Conservation (phyloP, 352 stramenopile species). For the Globisporangium iwayamae region DNA sequence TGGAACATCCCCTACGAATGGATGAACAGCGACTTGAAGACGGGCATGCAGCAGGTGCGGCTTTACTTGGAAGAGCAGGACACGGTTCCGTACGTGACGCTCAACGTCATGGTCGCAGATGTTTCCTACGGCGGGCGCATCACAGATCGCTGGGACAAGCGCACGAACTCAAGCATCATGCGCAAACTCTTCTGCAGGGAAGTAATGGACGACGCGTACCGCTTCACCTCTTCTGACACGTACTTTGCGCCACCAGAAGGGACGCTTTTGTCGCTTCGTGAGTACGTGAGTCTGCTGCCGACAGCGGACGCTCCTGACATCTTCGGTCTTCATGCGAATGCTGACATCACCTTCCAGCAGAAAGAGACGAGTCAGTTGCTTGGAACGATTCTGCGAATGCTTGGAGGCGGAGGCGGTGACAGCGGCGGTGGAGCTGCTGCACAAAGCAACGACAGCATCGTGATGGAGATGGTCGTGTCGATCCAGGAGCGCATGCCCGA, state of each 20-base stretch:
- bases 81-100: conserved; percentile 89
- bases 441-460: conserved; percentile 67
- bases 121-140: conserved; percentile 95
- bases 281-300: conserved; percentile 84
- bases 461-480: conserved; percentile 81
- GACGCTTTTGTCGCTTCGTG: conserved; percentile 50
- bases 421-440: conserved; percentile 36
- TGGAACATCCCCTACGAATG: conserved; percentile 97
- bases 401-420: conserved; percentile 47
- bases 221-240: conserved; percentile 66
- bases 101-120: conserved; percentile 94
- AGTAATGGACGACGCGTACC: conserved; percentile 87
- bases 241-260: conserved; percentile 82
- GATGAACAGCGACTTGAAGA: conserved; percentile 96
- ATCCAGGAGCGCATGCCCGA: conserved; percentile 81
- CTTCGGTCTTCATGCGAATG: conserved; percentile 92
- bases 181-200: conserved; percentile 86
- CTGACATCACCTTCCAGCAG: conserved; percentile 94
- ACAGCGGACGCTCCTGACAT: conserved; percentile 86
- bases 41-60: conserved; percentile 89
- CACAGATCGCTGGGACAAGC: conserved; percentile 94
- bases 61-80: conserved; percentile 94
- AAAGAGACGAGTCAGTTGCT: conserved; percentile 86
- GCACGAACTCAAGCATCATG: conserved; percentile 93
- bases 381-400: conserved; percentile 69